A percentile compares a stretch with the other conserved stretches of the same genome.
Conservation (phyloP, 805 yeast species). For the Hermanozyma aechmeae region DNA sequence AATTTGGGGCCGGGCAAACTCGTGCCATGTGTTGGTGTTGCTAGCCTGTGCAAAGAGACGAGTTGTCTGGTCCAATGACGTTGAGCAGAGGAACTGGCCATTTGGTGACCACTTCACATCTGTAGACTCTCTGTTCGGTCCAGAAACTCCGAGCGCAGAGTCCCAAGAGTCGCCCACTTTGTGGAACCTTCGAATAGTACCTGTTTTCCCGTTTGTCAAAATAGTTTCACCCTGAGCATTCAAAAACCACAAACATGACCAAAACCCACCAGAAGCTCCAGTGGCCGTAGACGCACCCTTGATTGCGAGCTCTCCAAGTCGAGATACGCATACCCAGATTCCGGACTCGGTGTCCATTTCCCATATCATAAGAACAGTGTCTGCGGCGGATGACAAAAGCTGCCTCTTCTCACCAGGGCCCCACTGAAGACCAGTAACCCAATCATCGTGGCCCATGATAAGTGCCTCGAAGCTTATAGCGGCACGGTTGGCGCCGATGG, state of each 20-base stretch:
- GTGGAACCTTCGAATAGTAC: constrained; percentile 82
- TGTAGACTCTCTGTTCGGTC: constrained; percentile 65
- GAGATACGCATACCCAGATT: constrained; percentile 73
- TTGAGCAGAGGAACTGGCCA: constrained; percentile 61
- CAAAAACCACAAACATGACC: constrained; percentile 68
- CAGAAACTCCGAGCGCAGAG: constrained; percentile 56
- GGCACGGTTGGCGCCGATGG: constrained; percentile 23
- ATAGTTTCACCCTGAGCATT: constrained; percentile 31
- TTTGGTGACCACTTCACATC: constrained; percentile 67
- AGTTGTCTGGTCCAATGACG: constrained; percentile 92
- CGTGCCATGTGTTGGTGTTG: constrained; percentile 55
- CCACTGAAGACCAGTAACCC: constrained; percentile 87
- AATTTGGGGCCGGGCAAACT: constrained; percentile 93
- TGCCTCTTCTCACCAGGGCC: constrained; percentile 45
- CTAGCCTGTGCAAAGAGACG: constrained; percentile 49
- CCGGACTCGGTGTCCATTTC: constrained; percentile 80
- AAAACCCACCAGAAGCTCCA: constrained; percentile 73
- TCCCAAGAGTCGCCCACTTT: constrained; percentile 26
- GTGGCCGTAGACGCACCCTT: constrained; percentile 99
- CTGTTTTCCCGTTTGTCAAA: constrained; percentile 83
- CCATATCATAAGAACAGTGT: constrained; percentile 91
- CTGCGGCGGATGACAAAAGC: constrained; percentile 82
- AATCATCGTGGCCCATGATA: constrained; percentile 96
- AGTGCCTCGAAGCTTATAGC: constrained; percentile 82
- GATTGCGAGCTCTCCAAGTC: constrained; percentile 87